Evolutionary conservation across 805 yeast species (phyloP).

Genomic region (Wilhelminamyces savonicus): DNA sequence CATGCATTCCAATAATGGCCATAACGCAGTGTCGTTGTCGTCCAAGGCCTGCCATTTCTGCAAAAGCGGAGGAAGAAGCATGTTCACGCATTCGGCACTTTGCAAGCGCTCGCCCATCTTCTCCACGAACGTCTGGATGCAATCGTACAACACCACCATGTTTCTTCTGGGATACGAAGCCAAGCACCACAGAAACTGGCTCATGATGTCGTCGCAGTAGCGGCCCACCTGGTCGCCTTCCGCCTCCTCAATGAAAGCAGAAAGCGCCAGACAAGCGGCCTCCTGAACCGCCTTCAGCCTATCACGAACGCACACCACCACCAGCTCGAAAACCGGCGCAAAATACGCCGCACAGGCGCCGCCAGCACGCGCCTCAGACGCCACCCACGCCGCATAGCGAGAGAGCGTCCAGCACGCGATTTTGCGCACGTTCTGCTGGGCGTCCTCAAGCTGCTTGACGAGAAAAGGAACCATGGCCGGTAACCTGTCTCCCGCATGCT

Average conservation of each 20-base stretch:
- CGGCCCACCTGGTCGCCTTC: conserved; percentile 57
- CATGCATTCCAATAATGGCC: conserved; percentile 92
- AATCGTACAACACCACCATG: conserved; percentile 77
- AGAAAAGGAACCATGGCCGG: conserved; percentile 81
- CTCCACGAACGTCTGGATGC: conserved; percentile 84
- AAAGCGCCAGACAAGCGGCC: conserved; percentile 83
- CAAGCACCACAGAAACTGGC: conserved; percentile 70
- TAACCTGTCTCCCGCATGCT: conserved; percentile 60
- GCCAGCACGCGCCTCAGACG: conserved; percentile 56
- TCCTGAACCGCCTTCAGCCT: conserved; percentile 90
- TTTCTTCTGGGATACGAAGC: conserved; percentile 74
- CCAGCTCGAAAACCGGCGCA: conserved; percentile 70
- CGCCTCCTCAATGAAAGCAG: conserved; percentile 74
- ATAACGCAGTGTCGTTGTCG: conserved; percentile 78
- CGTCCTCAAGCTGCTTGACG: conserved; percentile 70
- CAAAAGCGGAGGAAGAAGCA: conserved; percentile 75
- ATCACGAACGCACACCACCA: conserved; percentile 73
- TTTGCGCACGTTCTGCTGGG: conserved; percentile 80
- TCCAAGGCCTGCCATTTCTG: conserved; percentile 69
- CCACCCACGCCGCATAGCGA: conserved; percentile 78
- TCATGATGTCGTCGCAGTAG: conserved; percentile 59
- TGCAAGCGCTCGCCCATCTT: conserved; percentile 54
- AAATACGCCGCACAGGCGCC: conserved; percentile 63
- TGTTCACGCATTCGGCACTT: conserved; percentile 49
- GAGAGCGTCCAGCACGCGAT: conserved; percentile 95